Percentiles rank a stretch among this genome's conserved stretches.
Evolutionary conservation across 1,284 basidiomycete genomes (phyloP).

Genomic region (Fistulina hepatica): DNA sequence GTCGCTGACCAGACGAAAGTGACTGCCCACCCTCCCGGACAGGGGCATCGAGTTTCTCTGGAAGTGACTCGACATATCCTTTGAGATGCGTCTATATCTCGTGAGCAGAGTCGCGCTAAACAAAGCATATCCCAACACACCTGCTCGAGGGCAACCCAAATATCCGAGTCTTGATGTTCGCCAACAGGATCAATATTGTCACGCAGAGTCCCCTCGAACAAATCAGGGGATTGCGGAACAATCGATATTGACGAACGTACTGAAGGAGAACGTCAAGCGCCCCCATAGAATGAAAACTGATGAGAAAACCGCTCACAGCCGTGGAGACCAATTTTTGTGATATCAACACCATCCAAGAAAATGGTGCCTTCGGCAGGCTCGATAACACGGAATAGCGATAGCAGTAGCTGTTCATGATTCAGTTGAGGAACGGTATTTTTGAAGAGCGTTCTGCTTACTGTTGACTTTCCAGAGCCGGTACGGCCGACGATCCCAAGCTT

Average conservation of each 20-base stretch:
- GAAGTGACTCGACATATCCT: slow-evolving; percentile 60
- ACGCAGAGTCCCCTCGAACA: slow-evolving; percentile 81
- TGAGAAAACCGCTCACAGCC: slow-evolving; percentile 31
- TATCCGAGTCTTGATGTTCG: slow-evolving; percentile 60
- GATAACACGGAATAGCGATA: slow-evolving; percentile 71
- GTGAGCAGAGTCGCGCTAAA: slow-evolving; percentile 3
- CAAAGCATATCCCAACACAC: slow-evolving; percentile 26
- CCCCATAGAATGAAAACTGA: neutral
- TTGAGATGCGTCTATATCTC: slow-evolving; percentile 45
- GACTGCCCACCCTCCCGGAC: slow-evolving; percentile 79
- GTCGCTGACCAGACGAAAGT: slow-evolving; percentile 76
- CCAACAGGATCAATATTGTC: slow-evolving; percentile 79
- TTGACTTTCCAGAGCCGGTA: slow-evolving; percentile 91
- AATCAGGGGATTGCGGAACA: slow-evolving; percentile 75
- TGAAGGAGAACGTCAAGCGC: slow-evolving; percentile 18
- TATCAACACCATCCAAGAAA: slow-evolving; percentile 75
- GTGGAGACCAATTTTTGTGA: slow-evolving; percentile 73
- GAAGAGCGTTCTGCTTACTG: slow-evolving; percentile 34
- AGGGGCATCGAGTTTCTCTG: slow-evolving; percentile 64
- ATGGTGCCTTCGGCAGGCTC: slow-evolving; percentile 77
- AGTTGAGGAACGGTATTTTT: neutral
- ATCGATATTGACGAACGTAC: slow-evolving; percentile 75
- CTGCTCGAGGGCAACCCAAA: slow-evolving; percentile 76
- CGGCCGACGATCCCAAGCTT: slow-evolving; percentile 82
- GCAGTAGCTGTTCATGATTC: slow-evolving; percentile 33